A percentile compares a stretch with the other conserved stretches of the same genome.
Evolutionary conservation across 768 basidiomycete genomes (phyloP).

Genomic region (Hygrophoropsis aurantiaca): DNA sequence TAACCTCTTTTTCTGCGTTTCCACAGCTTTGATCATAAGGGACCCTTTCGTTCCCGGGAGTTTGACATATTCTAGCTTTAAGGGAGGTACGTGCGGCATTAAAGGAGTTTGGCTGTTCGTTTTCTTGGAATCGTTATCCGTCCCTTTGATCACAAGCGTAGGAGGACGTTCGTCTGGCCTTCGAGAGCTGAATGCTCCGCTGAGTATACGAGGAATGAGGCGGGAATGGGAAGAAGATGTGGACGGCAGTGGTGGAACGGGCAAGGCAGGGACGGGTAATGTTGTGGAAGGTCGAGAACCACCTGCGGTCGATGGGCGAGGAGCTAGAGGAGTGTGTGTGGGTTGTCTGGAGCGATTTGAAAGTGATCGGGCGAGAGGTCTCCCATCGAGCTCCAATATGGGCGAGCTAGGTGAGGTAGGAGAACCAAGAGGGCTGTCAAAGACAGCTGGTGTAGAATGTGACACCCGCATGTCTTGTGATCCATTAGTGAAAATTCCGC

Average conservation of each 20-base stretch:
- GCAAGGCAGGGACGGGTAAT: conserved; percentile 16
- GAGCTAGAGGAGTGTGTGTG: conserved; percentile 9
- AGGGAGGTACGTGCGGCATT: conserved; percentile 60
- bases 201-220: conserved; percentile 71
- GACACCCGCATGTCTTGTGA: conserved; percentile 25
- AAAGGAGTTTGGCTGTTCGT: conserved; percentile 30
- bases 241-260: conserved; percentile 28
- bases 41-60: conserved; percentile 89
- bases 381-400: conserved; percentile 15
- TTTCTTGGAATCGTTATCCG: conserved; percentile 41
- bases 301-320: conserved; percentile 37
- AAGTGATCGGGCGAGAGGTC: conserved; percentile 23
- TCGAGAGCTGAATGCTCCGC: conserved; percentile 58
- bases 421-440: conserved; percentile 16
- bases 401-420: conserved; percentile 15
- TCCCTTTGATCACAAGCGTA: conserved; percentile 31
- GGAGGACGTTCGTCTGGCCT: conserved; percentile 57
- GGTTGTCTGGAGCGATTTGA: conserved; percentile 20
- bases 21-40: conserved; percentile 80
- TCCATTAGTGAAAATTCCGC: conserved; percentile 39
- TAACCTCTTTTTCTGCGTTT: conserved; percentile 87
- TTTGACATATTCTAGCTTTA: conserved; percentile 90
- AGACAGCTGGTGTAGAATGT: conserved; percentile 23
- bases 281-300: conserved; percentile 23
- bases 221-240: conserved; percentile 48